phyloP scores from a whole-genome alignment of 192 early-diverging fungal species.

The Oehlia diaphana region DNA sequence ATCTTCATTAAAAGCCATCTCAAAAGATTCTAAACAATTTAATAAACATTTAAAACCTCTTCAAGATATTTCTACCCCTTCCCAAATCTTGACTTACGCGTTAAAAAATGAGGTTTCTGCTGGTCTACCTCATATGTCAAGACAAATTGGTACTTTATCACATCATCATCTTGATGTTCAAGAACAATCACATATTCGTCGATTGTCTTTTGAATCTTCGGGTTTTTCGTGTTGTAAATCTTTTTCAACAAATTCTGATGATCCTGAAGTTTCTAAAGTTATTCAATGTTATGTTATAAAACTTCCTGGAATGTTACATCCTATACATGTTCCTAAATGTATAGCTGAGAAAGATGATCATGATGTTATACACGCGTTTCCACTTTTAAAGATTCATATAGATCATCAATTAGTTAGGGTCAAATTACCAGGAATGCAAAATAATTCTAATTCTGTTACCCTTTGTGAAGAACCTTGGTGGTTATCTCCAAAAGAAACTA shows the following conservation, averaged over 20 bases:
- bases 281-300: background rate
- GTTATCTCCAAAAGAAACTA: background rate
- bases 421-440: background rate
- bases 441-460: background rate
- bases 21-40: too few relatives aligned
- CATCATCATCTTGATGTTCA: too few relatives aligned
- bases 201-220: too few relatives aligned
- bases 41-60: too few relatives aligned
- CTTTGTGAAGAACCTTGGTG: background rate
- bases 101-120: too few relatives aligned
- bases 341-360: background rate
- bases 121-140: too few relatives aligned
- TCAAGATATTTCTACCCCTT: too few relatives aligned
- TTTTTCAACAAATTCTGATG: background rate
- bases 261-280: background rate
- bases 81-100: too few relatives aligned
- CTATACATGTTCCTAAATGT: background rate
- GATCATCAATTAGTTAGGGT: background rate
- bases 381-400: background rate
- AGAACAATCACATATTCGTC: too few relatives aligned
- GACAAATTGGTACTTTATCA: too few relatives aligned
- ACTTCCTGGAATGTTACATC: background rate
- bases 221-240: too few relatives aligned
- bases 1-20: too few relatives aligned
- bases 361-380: background rate